Base-by-base conservation (phyloP, 495 filamentous ascomycete genomes). In the Daldinia decipiens region DNA sequence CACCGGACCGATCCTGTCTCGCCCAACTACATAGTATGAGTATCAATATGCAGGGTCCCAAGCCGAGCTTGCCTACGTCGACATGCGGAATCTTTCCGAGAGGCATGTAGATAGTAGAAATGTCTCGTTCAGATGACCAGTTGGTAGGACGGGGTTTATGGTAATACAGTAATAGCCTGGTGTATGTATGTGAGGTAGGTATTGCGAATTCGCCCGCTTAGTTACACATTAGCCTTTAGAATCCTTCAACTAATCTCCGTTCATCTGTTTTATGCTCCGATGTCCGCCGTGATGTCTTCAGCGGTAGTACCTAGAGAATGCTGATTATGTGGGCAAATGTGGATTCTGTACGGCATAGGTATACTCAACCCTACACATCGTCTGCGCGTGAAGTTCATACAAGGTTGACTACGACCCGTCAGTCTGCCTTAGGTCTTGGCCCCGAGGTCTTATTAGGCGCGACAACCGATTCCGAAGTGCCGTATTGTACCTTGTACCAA, bases 351-450 rank as follows among this genome's bases (percentile, higher is more conserved):
- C 32, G 31, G 40, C 40, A 43, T 36, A n/a, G n/a, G n/a, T n/a
- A 29, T 56, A 31, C 45, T 45, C 34, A 36, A 45, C 36, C 55
- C 19, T 15, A 9, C 55, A 54, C 38, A 27, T 17, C 27, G 45
- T 55, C 45, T 47, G 53, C 55, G 59, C 27, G 39, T 63, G 59
- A 71, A 27, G 59, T 67, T 54, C 17, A 59, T 27, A 24, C 58
- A 38, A 68, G 65, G 65, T 62, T 68, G 65, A 58, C 56, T 52
- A 40, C 32, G 31, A 19, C 26, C 56, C 34, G 36, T 26, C 6
- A 58, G 34, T 71, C 68, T 67, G 68, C 68, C 68, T 71, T 66
- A 26, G 65, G 55, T 62, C 65, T 58, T 56, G 62, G 60, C 39
- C 57, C 50, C 3, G 55, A 61, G 58, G 40, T 47, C 47, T 60